Evolutionary conservation across 805 yeast species (phyloP).

Genomic region (Candida dajiaensis): DNA sequence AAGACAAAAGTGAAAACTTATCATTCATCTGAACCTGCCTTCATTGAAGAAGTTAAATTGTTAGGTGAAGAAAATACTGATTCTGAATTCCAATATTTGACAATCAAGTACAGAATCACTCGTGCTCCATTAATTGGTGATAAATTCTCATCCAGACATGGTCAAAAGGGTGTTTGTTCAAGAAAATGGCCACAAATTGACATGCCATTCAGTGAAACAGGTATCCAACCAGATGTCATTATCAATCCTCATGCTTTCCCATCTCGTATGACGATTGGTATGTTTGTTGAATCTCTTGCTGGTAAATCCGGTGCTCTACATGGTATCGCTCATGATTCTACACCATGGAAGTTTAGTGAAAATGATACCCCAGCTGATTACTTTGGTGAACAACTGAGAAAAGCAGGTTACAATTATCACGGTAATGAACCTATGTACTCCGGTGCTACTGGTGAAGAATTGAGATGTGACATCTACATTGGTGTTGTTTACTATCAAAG

Average conservation of each 20-base stretch:
- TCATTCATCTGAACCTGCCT: slow-evolving; percentile 92
- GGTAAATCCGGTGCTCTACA: slow-evolving; percentile 98
- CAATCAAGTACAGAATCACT: slow-evolving; percentile 85
- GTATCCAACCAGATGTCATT: slow-evolving; percentile 96
- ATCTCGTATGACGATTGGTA: slow-evolving; percentile 99
- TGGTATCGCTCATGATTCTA: slow-evolving; percentile 94
- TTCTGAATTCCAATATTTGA: slow-evolving; percentile 74
- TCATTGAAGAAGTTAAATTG: slow-evolving; percentile 89
- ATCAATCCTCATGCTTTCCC: slow-evolving; percentile 99
- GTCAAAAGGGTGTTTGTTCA: slow-evolving; percentile 97
- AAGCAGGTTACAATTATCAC: slow-evolving; percentile 93
- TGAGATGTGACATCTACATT: slow-evolving; percentile 90
- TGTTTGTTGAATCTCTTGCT: slow-evolving; percentile 98
- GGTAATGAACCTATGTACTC: slow-evolving; percentile 99
- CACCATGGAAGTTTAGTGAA: slow-evolving; percentile 94
- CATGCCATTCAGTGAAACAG: slow-evolving; percentile 94
- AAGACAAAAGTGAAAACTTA: slow-evolving; percentile 89
- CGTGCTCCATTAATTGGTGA: slow-evolving; percentile 96
- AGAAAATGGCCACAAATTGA: slow-evolving; percentile 97
- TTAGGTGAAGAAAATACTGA: slow-evolving; percentile 75
- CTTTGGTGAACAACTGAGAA: slow-evolving; percentile 86
- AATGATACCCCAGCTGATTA: slow-evolving; percentile 94
- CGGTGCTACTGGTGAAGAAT: slow-evolving; percentile 97
- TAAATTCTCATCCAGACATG: slow-evolving; percentile 95
- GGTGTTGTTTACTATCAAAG: slow-evolving; percentile 98